Base-by-base conservation (phyloP, 2,329 filamentous ascomycete species). In the Phaeosphaeriaceae sp. region DNA sequence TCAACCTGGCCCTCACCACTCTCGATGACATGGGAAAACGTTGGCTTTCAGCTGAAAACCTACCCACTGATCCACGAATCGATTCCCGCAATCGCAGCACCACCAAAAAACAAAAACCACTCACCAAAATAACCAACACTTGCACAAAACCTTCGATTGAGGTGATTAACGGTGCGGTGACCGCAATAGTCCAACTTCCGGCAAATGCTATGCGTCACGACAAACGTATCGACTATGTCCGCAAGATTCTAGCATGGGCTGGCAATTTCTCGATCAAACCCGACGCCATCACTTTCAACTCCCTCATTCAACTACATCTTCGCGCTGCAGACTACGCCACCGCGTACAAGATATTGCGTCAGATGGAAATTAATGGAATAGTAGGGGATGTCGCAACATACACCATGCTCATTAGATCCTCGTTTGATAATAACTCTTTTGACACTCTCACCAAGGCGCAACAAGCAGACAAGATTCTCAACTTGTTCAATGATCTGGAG, bases 121-220 rank as follows among this genome's bases (percentile, higher is more conserved):
- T 35, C 46, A 56, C 58, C 21, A 66, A 62, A 35, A 59, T 53
- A 15, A 46, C 72, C 18, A 72, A 74, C 46, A 72, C 61, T 2
- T 80, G 80, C 5, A 78, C 85, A 6, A 78, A 83, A 54, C 89
- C 88, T 1, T 81, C 76, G 11, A 83, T 87, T 38, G 81, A 80
- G 46, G 82, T 85, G 1, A 77, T 94, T 72, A 93, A 94, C 64
- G 83, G 87, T 6, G 85, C 84, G 9, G 77, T 93, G 41, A 78
- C 79, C n/a, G 85, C 83, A 2, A 74, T 93, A 12, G 73, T 89
- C 16, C 46, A 57, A 17, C 23, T 67, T 8, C 60, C 50, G 8
- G 21, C 32, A 13, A 21, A 68, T 71, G n/a, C 61, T 72, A 38
- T 67, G 38, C 32, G 54, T 5, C 78, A 83, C 54, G 66, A 77